Base-by-base conservation (phyloP, 352 stramenopile species). In the Phytopythium oedochilum region DNA sequence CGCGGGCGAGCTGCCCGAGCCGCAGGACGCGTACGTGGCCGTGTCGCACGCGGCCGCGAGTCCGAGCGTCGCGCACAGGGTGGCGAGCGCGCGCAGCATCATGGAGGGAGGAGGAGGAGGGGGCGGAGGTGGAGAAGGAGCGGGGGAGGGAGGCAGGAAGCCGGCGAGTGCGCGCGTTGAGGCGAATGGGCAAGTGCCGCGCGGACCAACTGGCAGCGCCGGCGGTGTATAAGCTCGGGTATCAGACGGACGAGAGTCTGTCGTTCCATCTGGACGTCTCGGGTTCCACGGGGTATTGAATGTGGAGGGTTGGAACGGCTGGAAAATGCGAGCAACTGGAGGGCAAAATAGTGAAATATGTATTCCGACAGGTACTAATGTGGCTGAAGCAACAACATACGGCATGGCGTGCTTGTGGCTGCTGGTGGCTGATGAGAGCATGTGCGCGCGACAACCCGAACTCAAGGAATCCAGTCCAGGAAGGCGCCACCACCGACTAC, bases 1-100 rank as follows among this genome's bases (percentile, higher is more conserved):
- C 43, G 64, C 51, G n/a, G 67, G 64, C 17, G 43, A 47, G 31
- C 52, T 53, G 6, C 55, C 59, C 2, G 62, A 55, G 18, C 64
- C 64, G 53, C 68, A 77, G 18, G 54, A 53, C 36, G 61, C 61
- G 32, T 67, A 49, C 15, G 32, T 34, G 17, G 50, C 47, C 22
- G 49, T 55, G 34, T 55, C 49, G 35, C 49, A 55, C 49, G 49
- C 49, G n/a, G 25, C 25, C 34, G 49, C 26, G 22, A 55, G 34
- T 8, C 49, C 49, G 25, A 55, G 49, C 34, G 49, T 22, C 31
- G 49, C 23, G 15, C 34, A 11, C 34, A 55, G 14, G 3, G n/a
- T 0, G 11, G 26, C 14, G 8, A 55, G 34, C 49, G 49, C 32
- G 49, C 49, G 49, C 32, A 55, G 49, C 49, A 55, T 46, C 14